Percentiles rank a stretch among this genome's conserved stretches.
These are phyloP conservation scores for Syncephalis plumigaleata DNA, from an alignment of 371 early-diverging fungal genomes.

Conservation along the genomic window DNA sequence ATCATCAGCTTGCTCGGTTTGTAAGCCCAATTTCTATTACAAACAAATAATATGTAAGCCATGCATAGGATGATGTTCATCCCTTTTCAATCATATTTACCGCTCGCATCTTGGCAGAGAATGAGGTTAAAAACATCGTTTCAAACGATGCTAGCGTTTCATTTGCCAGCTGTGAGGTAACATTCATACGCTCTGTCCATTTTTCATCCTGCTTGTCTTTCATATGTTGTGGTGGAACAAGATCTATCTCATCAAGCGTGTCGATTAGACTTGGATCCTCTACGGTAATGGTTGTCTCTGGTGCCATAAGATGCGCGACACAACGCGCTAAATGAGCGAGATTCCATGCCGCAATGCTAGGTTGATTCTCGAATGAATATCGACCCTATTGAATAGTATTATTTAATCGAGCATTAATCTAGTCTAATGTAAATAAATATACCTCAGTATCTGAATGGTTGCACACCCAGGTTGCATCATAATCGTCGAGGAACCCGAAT, in stretches of 20 bases:
- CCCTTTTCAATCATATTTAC: too few relatives aligned
- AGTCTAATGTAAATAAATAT: constrained; percentile 7
- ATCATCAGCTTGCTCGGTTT: constrained; percentile 16
- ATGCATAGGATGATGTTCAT: neutral
- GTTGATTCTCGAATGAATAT: constrained; percentile 72
- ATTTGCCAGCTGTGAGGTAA: too few relatives aligned
- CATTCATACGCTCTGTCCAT: too few relatives aligned
- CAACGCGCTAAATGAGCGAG: constrained; percentile 42
- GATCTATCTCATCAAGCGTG: too few relatives aligned
- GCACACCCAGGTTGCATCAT: constrained; percentile 56
- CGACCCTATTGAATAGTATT: constrained; percentile 18
- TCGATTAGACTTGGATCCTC: too few relatives aligned
- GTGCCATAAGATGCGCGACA: constrained; percentile 14
- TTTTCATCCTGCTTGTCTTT: too few relatives aligned
- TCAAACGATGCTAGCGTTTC: too few relatives aligned
- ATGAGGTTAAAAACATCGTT: too few relatives aligned
- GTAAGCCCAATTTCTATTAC: constrained; percentile 4
- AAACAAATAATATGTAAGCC: neutral
- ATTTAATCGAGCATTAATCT: constrained; percentile 2
- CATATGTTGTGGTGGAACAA: too few relatives aligned
- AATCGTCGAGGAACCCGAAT: constrained; percentile 66
- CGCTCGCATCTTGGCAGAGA: too few relatives aligned
- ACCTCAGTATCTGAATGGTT: constrained; percentile 53
- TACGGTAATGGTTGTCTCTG: too few relatives aligned
- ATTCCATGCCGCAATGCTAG: constrained; percentile 70